Conservation (phyloP, 345 rosid species). For the Pseudoturritis turrita region DNA sequence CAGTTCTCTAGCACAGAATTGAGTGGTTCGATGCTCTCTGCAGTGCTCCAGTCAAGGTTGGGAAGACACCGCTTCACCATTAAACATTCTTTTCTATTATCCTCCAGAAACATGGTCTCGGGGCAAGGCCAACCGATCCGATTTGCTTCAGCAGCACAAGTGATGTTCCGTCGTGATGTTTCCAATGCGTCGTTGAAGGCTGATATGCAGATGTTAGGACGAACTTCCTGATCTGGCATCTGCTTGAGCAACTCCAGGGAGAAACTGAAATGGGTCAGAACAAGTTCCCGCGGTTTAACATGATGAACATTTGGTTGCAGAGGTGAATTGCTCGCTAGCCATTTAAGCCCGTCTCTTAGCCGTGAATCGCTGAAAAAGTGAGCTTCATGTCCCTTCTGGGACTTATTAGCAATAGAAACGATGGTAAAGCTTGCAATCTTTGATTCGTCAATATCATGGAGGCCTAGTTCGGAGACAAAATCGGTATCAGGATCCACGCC, state of each 20-base stretch:
- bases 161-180: slow-evolving; percentile 43
- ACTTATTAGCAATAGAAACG: slow-evolving; percentile 52
- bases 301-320: slow-evolving; percentile 57
- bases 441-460: slow-evolving; percentile 61
- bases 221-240: slow-evolving; percentile 41
- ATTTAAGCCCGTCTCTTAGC: slow-evolving; percentile 70
- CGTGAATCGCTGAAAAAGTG: slow-evolving; percentile 65
- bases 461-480: slow-evolving; percentile 50
- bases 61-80: slow-evolving; percentile 58
- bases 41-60: slow-evolving; percentile 60
- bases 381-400: slow-evolving; percentile 32
- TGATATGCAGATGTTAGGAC: slow-evolving; percentile 60
- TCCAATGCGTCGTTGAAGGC: slow-evolving; percentile 82
- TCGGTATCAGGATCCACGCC: slow-evolving; percentile 38
- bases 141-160: slow-evolving; percentile 59
- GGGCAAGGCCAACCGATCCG: slow-evolving; percentile 77
- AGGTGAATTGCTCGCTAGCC: slow-evolving; percentile 82
- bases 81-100: slow-evolving; percentile 35
- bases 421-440: slow-evolving; percentile 48
- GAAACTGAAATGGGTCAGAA: slow-evolving; percentile 49
- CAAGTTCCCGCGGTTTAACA: slow-evolving; percentile 51
- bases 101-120: slow-evolving; percentile 49
- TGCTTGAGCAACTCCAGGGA: slow-evolving; percentile 46
- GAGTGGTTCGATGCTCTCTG: slow-evolving; percentile 43
- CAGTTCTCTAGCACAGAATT: slow-evolving; percentile 40